These are phyloP conservation scores for Amphicarpaea edgeworthii DNA, from an alignment of 306 rosid species.

Conservation along the genomic window DNA sequence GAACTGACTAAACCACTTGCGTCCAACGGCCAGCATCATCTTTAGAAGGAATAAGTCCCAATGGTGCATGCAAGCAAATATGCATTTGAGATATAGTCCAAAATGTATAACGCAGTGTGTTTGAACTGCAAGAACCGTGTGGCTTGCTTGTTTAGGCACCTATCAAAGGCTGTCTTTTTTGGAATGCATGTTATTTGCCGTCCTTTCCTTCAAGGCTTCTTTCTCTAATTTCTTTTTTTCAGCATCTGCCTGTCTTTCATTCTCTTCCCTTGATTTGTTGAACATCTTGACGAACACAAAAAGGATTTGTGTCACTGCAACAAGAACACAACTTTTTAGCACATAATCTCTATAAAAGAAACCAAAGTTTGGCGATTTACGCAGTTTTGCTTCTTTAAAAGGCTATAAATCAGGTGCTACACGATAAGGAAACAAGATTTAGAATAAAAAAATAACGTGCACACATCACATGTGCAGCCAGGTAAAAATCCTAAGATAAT, in stretches of 20 bases:
- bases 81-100: constrained; percentile 27
- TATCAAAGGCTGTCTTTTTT: constrained; percentile 55
- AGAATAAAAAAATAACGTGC: background rate
- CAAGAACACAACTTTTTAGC: constrained; percentile 27
- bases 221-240: constrained; percentile 89
- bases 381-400: background rate
- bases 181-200: constrained; percentile 49
- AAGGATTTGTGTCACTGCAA: constrained; percentile 93
- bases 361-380: background rate
- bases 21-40: constrained; percentile 18
- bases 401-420: background rate
- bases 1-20: constrained; percentile 12
- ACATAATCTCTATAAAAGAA: background rate
- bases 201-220: constrained; percentile 89
- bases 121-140: constrained; percentile 26
- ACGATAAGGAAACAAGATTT: background rate
- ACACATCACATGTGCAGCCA: background rate
- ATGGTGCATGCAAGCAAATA: constrained; percentile 25
- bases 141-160: constrained; percentile 35
- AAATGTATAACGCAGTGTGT: constrained; percentile 3
- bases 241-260: constrained; percentile 82
- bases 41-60: constrained; percentile 22
- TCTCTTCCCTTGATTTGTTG: constrained; percentile 94
- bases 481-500: background rate
- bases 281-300: constrained; percentile 83